Base-by-base conservation (phyloP, 768 basidiomycete species). In the Mycena floridula region DNA sequence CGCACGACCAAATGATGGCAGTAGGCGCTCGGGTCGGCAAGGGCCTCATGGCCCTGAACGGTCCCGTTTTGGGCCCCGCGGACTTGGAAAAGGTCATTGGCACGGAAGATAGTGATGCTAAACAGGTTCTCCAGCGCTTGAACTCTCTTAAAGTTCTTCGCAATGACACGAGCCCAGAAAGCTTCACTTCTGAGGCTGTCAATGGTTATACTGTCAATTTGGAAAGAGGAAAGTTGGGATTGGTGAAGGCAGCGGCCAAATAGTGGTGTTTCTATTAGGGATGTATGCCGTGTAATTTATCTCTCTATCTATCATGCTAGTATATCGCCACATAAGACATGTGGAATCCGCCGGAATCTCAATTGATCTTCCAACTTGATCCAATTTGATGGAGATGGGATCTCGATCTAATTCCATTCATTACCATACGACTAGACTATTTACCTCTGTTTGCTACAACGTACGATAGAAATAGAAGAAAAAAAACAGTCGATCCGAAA, bases 101-200 rank as follows among this genome's bases (percentile, higher is more conserved):
- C 9, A 21, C 38, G n/a, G 26, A 8, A 20, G 42, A 26, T 36
- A 35, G 23, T 23, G 42, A 45, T 15, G 72, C 70, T 26, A 72
- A 62, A 50, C 71, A 77, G 72, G 72, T 85, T 37, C 60, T 82
- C 30, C 69, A 79, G 47, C 82, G 84, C 54, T 73, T 82, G 55
- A 88, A 88, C 43, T 82, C 83, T 6, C 70, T 85, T 18, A 72
- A 77, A 28, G 68, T 88, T 40, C 73, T 88, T 4, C 83, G 87
- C 50, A 61, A 70, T 23, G 86, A 89, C 59, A 82, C 81, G 55
- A 66, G 66, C 13, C 68, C 83, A 45, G 79, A 85, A 51, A 85
- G 80, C 53, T 61, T 89, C 27, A 83, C 88, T 60, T 60, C 69
- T 35, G 86, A 89, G 54, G 66, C 72, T 25, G 62, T 88, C 12